phyloP scores from a whole-genome alignment of 495 filamentous ascomycete species.

The Hypomontagnella submonticulosa region DNA sequence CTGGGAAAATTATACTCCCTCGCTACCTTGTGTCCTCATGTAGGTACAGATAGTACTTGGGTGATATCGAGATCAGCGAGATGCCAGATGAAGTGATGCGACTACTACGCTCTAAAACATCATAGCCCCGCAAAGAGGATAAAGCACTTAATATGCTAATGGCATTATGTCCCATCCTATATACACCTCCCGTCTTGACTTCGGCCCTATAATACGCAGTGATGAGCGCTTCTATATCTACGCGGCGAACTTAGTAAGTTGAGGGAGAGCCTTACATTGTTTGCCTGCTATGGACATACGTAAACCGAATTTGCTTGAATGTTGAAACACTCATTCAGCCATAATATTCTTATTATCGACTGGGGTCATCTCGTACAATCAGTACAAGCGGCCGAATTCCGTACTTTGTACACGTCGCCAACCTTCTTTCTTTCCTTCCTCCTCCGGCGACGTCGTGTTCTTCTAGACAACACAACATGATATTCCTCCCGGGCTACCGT shows the following conservation, averaged over 20 bases:
- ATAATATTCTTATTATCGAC: conserved; percentile 33
- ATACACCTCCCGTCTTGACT: conserved; percentile 13
- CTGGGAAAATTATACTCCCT: conserved; percentile 13
- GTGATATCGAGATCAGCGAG: conserved; percentile 39
- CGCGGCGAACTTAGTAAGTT: conserved; percentile 25
- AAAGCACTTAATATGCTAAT: conserved; percentile 20
- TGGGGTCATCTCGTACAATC: conserved; percentile 2
- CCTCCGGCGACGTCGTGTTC: conserved; percentile 6
- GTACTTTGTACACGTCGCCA: conserved; percentile 11
- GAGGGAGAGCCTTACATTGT: background rate
- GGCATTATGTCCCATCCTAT: conserved; percentile 17
- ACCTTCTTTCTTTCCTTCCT: conserved; percentile 9
- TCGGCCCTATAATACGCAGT: conserved; percentile 33
- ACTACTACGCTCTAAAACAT: conserved; percentile 45
- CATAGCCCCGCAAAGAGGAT: conserved; percentile 19
- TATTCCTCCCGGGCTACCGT: conserved; percentile 16
- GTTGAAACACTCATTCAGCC: conserved; percentile 16
- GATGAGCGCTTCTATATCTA: conserved; percentile 10
- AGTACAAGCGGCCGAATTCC: conserved; percentile 2
- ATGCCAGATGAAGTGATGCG: conserved; percentile 42
- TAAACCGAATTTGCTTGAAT: conserved; percentile 20
- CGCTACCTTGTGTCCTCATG: conserved; percentile 14
- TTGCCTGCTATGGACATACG: conserved; percentile 5
- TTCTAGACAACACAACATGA: conserved; percentile 9
- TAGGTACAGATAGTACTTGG: conserved; percentile 27